phyloP scores from a whole-genome alignment of 73 alveolate species.

The Tetrahymena malaccensis region DNA sequence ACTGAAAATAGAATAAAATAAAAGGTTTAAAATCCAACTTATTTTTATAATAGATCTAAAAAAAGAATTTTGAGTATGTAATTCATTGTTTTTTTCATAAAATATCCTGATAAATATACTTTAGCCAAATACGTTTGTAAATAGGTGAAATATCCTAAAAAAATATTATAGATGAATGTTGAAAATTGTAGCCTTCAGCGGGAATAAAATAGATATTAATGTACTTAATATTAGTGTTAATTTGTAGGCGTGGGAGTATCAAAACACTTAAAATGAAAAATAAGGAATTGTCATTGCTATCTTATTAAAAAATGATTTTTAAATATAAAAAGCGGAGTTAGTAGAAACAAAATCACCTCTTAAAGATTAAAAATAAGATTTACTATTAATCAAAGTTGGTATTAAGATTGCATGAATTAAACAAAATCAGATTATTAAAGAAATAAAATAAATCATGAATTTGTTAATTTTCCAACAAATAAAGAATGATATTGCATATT shows the following conservation, averaged over 20 bases:
- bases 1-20: background rate
- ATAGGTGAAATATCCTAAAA: background rate
- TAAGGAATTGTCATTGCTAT: background rate
- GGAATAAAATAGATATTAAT: too few relatives aligned
- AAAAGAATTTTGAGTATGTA: background rate
- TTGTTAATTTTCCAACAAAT: background rate
- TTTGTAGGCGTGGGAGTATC: background rate
- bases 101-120: background rate
- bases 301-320: background rate
- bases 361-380: background rate
- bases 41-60: too few relatives aligned
- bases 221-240: background rate
- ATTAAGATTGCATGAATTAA: background rate
- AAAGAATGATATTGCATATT: background rate
- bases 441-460: too few relatives aligned
- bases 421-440: background rate
- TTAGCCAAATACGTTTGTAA: background rate
- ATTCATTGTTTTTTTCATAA: background rate
- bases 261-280: too few relatives aligned
- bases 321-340: background rate
- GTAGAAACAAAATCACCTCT: background rate
- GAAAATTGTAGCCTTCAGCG: background rate
- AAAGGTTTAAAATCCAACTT: background rate
- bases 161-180: too few relatives aligned
- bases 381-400: background rate